Evolutionary conservation across 805 yeast genomes (phyloP).

Genomic region (Metahyphopichia silvanorum): DNA sequence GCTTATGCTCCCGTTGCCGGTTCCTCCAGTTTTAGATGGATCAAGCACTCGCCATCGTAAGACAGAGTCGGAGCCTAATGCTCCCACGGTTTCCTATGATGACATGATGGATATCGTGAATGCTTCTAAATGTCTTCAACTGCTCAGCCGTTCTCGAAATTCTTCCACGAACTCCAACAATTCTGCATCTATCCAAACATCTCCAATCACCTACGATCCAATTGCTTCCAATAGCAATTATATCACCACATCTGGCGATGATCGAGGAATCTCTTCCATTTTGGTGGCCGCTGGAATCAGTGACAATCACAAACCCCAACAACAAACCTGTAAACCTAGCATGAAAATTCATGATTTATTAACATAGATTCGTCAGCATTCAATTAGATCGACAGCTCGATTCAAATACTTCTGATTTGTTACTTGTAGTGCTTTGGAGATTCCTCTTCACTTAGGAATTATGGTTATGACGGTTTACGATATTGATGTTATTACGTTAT

Average conservation of each 20-base stretch:
- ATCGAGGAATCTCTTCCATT: slow-evolving; percentile 26
- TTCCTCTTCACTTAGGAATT: no score
- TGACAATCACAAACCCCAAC: slow-evolving; percentile 6
- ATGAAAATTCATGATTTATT: slow-evolving; percentile 31
- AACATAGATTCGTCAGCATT: slow-evolving; percentile 8
- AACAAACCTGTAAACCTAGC: slow-evolving; percentile 11
- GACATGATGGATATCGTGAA: slow-evolving; percentile 30
- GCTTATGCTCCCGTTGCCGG: no score
- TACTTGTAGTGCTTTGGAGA: no score
- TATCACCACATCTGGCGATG: neutral
- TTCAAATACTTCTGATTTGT: no score
- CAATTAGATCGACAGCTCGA: no score
- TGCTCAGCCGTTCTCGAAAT: slow-evolving; percentile 12
- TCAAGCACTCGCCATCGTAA: neutral
- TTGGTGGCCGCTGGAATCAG: slow-evolving; percentile 25
- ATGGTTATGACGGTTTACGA: no score
- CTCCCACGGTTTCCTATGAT: slow-evolving; percentile 5
- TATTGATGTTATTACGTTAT: no score
- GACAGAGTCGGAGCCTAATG: neutral
- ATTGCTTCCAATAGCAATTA: slow-evolving; percentile 1
- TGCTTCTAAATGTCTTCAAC: slow-evolving; percentile 35
- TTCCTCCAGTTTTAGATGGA: neutral
- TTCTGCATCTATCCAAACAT: slow-evolving; percentile 3
- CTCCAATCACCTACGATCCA: slow-evolving; percentile 7
- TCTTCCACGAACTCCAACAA: neutral